These are phyloP conservation scores for Saxophila tyrrhenica DNA, from an alignment of 495 filamentous ascomycete species.

Conservation along the genomic window DNA sequence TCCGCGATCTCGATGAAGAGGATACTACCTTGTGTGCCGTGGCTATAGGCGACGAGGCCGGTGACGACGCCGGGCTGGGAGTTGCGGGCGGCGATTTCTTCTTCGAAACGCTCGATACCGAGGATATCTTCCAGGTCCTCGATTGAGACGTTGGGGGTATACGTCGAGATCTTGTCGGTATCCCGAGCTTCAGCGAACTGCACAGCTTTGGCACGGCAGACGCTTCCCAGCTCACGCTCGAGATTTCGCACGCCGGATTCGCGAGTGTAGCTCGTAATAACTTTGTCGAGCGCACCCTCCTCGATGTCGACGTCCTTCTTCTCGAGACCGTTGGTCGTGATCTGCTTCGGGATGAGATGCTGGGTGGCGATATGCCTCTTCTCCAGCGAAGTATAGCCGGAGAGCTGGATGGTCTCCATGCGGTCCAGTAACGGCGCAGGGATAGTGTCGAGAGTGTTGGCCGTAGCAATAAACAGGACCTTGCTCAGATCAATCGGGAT, in stretches of 20 bases:
- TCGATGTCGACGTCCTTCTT: slow-evolving; percentile 61
- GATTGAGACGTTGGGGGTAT: slow-evolving; percentile 61
- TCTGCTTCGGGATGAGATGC: slow-evolving; percentile 91
- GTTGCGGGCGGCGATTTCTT: slow-evolving; percentile 85
- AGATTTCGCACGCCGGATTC: slow-evolving; percentile 96
- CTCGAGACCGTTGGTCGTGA: slow-evolving; percentile 65
- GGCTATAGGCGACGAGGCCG: slow-evolving; percentile 90
- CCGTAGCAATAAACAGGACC: slow-evolving; percentile 97
- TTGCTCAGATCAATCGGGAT: slow-evolving; percentile 94
- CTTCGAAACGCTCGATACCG: slow-evolving; percentile 87
- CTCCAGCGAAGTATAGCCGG: slow-evolving; percentile 96
- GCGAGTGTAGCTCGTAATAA: slow-evolving; percentile 90
- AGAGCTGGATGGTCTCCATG: slow-evolving; percentile 88
- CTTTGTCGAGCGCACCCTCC: slow-evolving; percentile 80
- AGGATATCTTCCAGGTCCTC: slow-evolving; percentile 82
- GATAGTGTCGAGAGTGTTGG: slow-evolving; percentile 92
- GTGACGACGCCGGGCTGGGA: slow-evolving; percentile 90
- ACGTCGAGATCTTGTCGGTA: slow-evolving; percentile 50
- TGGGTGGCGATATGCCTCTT: slow-evolving; percentile 90
- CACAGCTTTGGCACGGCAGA: slow-evolving; percentile 91
- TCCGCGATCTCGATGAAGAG: slow-evolving; percentile 97
- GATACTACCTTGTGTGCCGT: slow-evolving; percentile 88
- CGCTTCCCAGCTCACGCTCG: slow-evolving; percentile 87
- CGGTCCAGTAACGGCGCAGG: slow-evolving; percentile 88
- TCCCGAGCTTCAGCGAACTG: slow-evolving; percentile 87